These are phyloP conservation scores for Mycena vitilis DNA, from an alignment of 768 basidiomycete genomes.

Conservation along the genomic window DNA sequence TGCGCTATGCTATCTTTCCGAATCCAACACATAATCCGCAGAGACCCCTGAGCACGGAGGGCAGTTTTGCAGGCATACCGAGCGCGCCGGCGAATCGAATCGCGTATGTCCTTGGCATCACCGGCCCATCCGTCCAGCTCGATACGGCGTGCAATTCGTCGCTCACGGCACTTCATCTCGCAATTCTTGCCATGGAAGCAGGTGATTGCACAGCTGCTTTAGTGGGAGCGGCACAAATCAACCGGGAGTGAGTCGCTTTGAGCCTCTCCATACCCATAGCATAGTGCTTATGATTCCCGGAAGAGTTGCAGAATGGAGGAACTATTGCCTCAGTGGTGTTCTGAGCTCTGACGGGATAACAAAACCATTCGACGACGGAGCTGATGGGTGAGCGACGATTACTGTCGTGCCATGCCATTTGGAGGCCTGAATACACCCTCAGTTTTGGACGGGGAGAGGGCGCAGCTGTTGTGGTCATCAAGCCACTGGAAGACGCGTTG, in stretches of 20 bases:
- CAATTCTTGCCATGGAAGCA: constrained; percentile 46
- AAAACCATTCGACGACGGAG: neutral
- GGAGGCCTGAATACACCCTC: neutral
- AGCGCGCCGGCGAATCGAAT: constrained; percentile 41
- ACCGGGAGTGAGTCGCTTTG: no score
- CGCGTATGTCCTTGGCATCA: constrained; percentile 42
- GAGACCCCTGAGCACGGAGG: neutral
- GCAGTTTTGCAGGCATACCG: neutral
- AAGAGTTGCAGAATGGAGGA: neutral
- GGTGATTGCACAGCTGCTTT: constrained; percentile 53
- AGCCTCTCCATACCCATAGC: no score
- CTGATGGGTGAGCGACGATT: neutral
- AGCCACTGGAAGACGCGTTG: constrained; percentile 44
- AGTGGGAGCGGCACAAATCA: constrained; percentile 47
- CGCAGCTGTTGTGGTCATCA: constrained; percentile 20
- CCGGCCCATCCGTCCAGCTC: constrained; percentile 49
- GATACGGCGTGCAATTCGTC: constrained; percentile 54
- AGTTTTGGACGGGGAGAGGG: constrained; percentile 39
- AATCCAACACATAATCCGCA: no score
- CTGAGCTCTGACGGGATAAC: neutral
- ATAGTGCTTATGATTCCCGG: no score
- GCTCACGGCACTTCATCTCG: constrained; percentile 52
- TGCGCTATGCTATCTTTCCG: no score
- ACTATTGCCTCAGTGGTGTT: neutral
- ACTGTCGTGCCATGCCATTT: neutral